Evolutionary conservation across 2,329 filamentous ascomycete genomes (phyloP).

Genomic region (Colletotrichum destructivum): DNA sequence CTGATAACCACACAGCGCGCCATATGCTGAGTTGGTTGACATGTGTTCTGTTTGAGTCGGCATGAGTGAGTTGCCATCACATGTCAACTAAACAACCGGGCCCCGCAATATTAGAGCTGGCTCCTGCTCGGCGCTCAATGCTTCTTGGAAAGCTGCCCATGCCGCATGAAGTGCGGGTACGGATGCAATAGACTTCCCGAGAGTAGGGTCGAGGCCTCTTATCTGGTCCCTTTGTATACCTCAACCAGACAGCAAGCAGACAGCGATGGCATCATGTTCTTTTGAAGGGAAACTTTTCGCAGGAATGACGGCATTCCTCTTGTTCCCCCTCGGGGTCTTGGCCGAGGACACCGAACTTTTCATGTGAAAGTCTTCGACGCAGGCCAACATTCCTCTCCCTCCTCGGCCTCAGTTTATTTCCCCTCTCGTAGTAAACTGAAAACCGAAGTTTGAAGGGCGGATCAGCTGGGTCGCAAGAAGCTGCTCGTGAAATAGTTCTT

Average conservation of each 20-base stretch:
- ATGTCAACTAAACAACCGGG: slow-evolving; percentile 21
- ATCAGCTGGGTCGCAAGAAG: background rate
- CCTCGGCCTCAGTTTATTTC: background rate
- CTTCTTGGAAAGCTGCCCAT: slow-evolving; percentile 8
- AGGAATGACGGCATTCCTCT: background rate
- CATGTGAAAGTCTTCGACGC: background rate
- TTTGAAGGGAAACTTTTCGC: slow-evolving; percentile 1
- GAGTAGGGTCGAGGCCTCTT: background rate
- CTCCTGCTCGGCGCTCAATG: slow-evolving; percentile 5
- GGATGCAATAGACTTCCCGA: slow-evolving; percentile 12
- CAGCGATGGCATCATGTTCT: background rate
- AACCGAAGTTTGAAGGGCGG: background rate
- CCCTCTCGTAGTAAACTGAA: background rate
- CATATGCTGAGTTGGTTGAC: too few species aligned
- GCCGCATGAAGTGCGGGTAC: slow-evolving; percentile 15
- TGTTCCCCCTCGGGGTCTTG: background rate
- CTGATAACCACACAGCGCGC: background rate
- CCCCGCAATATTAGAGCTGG: slow-evolving; percentile 24
- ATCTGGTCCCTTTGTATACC: background rate
- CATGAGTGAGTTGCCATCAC: slow-evolving; percentile 13
- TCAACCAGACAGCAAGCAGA: background rate
- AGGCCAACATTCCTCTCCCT: background rate
- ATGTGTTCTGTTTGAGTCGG: too few species aligned
- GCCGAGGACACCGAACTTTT: background rate
- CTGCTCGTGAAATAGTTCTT: background rate